Conservation (phyloP, 1,139 yeast genomes). For the Meyerozyma elateridarum region DNA sequence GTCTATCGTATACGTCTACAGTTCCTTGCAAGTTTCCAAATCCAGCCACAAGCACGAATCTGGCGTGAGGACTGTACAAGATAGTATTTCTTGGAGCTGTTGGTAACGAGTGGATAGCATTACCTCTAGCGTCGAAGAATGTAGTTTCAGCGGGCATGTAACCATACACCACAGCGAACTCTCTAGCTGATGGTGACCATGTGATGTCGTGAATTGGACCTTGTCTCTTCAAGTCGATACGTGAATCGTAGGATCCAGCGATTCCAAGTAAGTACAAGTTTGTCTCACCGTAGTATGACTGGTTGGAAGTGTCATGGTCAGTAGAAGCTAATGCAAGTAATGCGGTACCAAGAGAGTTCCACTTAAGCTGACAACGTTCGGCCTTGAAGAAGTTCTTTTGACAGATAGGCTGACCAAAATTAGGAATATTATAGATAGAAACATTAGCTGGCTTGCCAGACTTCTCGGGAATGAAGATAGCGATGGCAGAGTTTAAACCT, state of each 20-base stretch:
- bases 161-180: conserved; percentile 96
- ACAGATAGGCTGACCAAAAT: conserved; percentile 75
- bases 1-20: conserved; percentile 92
- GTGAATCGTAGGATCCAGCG: conserved; percentile 86
- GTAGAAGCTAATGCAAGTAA: conserved; percentile 90
- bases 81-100: conserved; percentile 88
- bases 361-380: conserved; percentile 83
- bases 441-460: conserved; percentile 85
- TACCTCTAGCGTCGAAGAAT: conserved; percentile 92
- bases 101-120: conserved; percentile 77
- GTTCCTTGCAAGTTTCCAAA: conserved; percentile 98
- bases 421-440: conserved; percentile 72
- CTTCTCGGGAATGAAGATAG: conserved; percentile 84
- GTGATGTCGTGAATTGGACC: conserved; percentile 97
- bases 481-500: conserved; percentile 88
- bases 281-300: conserved; percentile 96
- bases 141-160: conserved; percentile 97
- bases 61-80: conserved; percentile 89
- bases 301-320: conserved; percentile 90
- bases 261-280: conserved; percentile 86
- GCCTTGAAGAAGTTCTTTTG: conserved; percentile 92
- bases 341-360: conserved; percentile 96
- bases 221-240: conserved; percentile 82
- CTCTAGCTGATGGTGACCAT: conserved; percentile 96
- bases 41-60: conserved; percentile 89